Evolutionary conservation across 2,329 filamentous ascomycete genomes (phyloP).

Genomic region (Clarireedia homoeocarpa): DNA sequence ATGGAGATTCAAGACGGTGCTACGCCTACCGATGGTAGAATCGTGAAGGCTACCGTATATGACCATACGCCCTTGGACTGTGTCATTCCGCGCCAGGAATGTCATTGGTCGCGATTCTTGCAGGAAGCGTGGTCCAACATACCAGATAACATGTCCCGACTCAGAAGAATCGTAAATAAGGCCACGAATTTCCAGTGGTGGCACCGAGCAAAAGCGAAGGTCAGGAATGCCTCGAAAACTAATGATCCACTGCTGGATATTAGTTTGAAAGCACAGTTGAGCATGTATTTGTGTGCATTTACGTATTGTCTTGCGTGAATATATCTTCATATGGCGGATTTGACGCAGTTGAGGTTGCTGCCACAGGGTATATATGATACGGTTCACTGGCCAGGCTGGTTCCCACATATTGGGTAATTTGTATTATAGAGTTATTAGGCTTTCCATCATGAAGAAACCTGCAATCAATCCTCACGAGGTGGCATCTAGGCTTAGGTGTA

Average conservation of each 20-base stretch:
- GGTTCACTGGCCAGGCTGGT: not conserved
- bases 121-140: not conserved
- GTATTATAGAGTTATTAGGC: too few species aligned
- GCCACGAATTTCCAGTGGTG: not conserved
- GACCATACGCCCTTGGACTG: not conserved
- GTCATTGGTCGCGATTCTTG: not conserved
- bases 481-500: too few species aligned
- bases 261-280: conserved; percentile 9
- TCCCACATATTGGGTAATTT: not conserved
- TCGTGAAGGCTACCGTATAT: not conserved
- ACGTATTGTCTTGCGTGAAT: conserved; percentile 8
- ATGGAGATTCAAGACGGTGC: not conserved
- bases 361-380: not conserved
- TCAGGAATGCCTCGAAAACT: conserved; percentile 9
- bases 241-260: conserved; percentile 10
- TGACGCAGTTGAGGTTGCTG: not conserved
- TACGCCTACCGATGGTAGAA: not conserved
- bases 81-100: not conserved
- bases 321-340: not conserved
- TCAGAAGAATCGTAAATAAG: not conserved
- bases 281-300: conserved; percentile 9
- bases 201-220: not conserved
- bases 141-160: not conserved
- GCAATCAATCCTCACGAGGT: too few species aligned
- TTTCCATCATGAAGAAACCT: too few species aligned